Evolutionary conservation across 2,329 filamentous ascomycete species (phyloP).

Genomic region (Calonectria hongkongensis): DNA sequence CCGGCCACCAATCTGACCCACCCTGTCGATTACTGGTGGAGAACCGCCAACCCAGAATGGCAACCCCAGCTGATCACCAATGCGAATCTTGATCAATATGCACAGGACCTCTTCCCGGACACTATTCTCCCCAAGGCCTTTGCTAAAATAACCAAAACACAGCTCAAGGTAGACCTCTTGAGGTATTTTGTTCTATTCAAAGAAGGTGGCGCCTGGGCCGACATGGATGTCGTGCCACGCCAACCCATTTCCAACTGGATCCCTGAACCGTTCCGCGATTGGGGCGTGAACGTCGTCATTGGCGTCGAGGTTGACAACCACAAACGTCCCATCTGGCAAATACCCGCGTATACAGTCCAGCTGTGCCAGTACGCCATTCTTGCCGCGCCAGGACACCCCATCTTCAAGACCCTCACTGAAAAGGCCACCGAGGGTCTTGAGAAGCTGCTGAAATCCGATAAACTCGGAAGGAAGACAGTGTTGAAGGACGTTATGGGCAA

Average conservation of each 20-base stretch:
- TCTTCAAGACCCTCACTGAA: slow-evolving; percentile 79
- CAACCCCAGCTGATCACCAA: slow-evolving; percentile 57
- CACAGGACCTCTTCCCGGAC: slow-evolving; percentile 78
- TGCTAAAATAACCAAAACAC: slow-evolving; percentile 67
- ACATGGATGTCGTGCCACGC: slow-evolving; percentile 80
- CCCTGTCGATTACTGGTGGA: slow-evolving; percentile 55
- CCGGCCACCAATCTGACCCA: slow-evolving; percentile 52
- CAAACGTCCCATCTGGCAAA: slow-evolving; percentile 65
- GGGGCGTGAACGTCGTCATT: slow-evolving; percentile 77
- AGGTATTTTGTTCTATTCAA: slow-evolving; percentile 78
- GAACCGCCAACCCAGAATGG: slow-evolving; percentile 51
- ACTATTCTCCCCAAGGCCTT: slow-evolving; percentile 72
- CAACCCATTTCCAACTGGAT: slow-evolving; percentile 81
- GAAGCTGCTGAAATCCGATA: slow-evolving; percentile 46
- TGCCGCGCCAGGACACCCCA: slow-evolving; percentile 82
- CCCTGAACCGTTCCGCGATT: slow-evolving; percentile 68
- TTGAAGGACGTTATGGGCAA: slow-evolving; percentile 58
- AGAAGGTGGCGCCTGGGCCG: slow-evolving; percentile 81
- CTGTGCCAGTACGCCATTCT: slow-evolving; percentile 86
- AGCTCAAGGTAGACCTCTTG: slow-evolving; percentile 77
- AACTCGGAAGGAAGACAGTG: slow-evolving; percentile 38
- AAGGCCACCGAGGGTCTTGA: slow-evolving; percentile 71
- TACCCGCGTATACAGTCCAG: slow-evolving; percentile 81
- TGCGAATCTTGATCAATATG: slow-evolving; percentile 60
- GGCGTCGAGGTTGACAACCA: slow-evolving; percentile 81